Evolutionary conservation across 208 protist species (phyloP).

Genomic region (Baffinella frigidus): DNA sequence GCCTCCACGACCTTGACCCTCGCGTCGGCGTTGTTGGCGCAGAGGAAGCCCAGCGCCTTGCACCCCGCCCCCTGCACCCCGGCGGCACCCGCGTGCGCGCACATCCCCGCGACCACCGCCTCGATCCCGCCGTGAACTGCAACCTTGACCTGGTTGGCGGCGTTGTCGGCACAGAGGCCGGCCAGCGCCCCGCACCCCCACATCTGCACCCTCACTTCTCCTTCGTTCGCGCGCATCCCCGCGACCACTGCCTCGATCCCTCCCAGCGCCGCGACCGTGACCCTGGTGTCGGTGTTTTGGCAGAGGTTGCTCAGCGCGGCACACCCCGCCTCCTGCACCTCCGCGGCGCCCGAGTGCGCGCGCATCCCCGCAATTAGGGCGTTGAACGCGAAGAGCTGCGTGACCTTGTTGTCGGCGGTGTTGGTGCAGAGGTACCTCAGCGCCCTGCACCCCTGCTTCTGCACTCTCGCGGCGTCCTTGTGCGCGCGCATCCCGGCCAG

Average conservation of each 20-base stretch:
- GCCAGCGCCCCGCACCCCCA: conserved; percentile 5
- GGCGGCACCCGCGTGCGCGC: neutral
- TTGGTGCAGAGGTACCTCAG: neutral
- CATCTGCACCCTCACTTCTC: neutral
- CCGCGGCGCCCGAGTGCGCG: neutral
- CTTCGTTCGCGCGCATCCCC: neutral
- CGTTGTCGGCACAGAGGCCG: neutral
- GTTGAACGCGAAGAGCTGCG: neutral
- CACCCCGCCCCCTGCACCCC: conserved; percentile 15
- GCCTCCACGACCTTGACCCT: neutral
- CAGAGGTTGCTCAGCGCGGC: conserved; percentile 28
- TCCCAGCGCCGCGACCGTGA: neutral
- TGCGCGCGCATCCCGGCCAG: neutral
- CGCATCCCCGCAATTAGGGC: neutral
- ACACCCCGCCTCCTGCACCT: conserved; percentile 38
- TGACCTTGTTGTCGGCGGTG: neutral
- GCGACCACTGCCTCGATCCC: neutral
- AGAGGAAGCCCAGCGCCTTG: neutral
- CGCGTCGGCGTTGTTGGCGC: neutral
- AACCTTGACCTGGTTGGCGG: neutral
- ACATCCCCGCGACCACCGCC: conserved; percentile 4
- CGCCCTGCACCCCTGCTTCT: conserved; percentile 20
- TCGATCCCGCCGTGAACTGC: neutral
- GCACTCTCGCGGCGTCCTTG: neutral
- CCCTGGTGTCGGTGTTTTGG: conserved; percentile 15